phyloP scores from a whole-genome alignment of 2,329 filamentous ascomycete species.

The Cladosporium cucumerinum region DNA sequence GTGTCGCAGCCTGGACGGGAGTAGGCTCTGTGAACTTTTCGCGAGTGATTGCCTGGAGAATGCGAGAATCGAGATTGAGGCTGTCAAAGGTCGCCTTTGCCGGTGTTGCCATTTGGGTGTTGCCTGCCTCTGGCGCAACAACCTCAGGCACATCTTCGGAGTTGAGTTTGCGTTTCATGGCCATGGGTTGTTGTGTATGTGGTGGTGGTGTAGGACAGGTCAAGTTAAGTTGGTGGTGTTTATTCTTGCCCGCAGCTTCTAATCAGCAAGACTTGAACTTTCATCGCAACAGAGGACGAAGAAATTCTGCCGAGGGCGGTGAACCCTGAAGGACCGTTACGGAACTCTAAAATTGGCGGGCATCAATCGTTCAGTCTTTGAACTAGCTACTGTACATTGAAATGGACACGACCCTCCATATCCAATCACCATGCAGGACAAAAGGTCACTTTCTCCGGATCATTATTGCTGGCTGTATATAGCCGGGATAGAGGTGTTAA shows the following conservation, averaged over 20 bases:
- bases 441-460: no score
- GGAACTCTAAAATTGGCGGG: neutral
- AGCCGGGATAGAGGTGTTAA: no score
- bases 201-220: neutral
- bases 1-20: conserved; percentile 80
- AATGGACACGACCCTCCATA: no score
- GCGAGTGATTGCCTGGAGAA: conserved; percentile 80
- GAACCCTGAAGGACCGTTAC: no score
- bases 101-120: conserved; percentile 17
- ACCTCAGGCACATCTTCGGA: conserved; percentile 46
- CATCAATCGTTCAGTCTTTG: no score
- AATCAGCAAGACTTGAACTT: neutral
- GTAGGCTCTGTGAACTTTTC: conserved; percentile 84
- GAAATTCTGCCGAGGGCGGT: neutral
- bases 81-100: conserved; percentile 61
- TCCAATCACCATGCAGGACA: no score
- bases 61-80: conserved; percentile 76
- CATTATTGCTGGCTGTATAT: no score
- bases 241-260: neutral
- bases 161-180: conserved; percentile 50
- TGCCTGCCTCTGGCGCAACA: conserved; percentile 19
- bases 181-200: neutral
- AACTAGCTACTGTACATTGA: no score
- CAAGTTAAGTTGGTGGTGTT: neutral
- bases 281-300: neutral